phyloP scores from a whole-genome alignment of 768 basidiomycete species.

The Rhodotorula babjevae region DNA sequence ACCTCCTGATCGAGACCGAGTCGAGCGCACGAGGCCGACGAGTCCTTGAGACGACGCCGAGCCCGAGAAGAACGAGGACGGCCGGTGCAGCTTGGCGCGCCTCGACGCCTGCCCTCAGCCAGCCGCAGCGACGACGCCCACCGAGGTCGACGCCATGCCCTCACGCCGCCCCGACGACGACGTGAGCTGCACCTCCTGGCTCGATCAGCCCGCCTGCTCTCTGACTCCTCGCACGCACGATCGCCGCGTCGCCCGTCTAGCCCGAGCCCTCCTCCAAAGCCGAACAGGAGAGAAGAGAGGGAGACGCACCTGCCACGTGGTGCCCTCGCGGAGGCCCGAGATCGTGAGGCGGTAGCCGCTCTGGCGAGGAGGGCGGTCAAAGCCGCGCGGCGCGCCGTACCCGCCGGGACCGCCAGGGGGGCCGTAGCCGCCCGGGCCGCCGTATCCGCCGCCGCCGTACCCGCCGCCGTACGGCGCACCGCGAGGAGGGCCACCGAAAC shows the following conservation, averaged over 20 bases:
- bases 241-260: not conserved
- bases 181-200: not conserved
- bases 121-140: not conserved
- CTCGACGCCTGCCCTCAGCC: too few relatives aligned
- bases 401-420: constrained; percentile 61
- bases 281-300: not conserved
- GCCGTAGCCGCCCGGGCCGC: constrained; percentile 59
- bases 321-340: constrained; percentile 83
- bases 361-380: constrained; percentile 60
- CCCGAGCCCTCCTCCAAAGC: too few relatives aligned
- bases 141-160: not conserved
- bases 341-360: constrained; percentile 61
- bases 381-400: constrained; percentile 52
- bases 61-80: not conserved
- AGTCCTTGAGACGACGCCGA: not conserved
- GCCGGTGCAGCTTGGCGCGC: not conserved
- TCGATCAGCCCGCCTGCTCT: not conserved
- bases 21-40: too few relatives aligned
- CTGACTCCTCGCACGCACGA: not conserved
- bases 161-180: not conserved
- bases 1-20: not conserved
- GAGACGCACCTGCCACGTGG: constrained; percentile 86
- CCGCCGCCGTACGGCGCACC: constrained; percentile 30
- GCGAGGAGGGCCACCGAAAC: constrained; percentile 7
- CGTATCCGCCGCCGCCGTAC: constrained; percentile 46